Evolutionary conservation across 2,329 filamentous ascomycete species (phyloP).

Genomic region (Trichoderma atroviride): DNA sequence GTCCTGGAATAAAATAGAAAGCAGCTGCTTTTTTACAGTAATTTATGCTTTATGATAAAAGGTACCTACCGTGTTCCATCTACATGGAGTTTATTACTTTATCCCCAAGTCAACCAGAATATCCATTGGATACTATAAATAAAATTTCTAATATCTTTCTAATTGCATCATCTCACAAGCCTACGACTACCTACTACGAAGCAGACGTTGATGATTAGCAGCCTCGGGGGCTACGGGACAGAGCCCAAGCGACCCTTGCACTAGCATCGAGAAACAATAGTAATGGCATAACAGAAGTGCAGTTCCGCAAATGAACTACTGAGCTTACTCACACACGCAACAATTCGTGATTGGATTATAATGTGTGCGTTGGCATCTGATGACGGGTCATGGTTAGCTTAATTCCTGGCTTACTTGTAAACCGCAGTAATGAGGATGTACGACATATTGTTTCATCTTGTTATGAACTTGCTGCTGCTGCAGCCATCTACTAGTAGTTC

Average conservation of each 20-base stretch:
- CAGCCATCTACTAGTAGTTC: neutral
- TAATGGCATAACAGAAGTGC: too few relatives aligned
- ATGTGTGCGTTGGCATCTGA: too few relatives aligned
- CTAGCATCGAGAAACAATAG: too few relatives aligned
- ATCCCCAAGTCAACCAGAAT: neutral
- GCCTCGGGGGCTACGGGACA: too few relatives aligned
- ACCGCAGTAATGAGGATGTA: neutral
- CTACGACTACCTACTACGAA: too few relatives aligned
- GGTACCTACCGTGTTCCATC: conserved; percentile 11
- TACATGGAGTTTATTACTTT: neutral
- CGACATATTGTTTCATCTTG: neutral
- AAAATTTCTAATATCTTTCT: neutral
- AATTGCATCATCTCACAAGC: too few relatives aligned
- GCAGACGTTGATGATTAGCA: too few relatives aligned
- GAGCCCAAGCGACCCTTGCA: too few relatives aligned
- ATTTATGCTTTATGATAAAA: neutral
- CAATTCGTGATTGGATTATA: too few relatives aligned
- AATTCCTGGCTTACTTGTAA: neutral
- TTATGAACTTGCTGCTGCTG: neutral
- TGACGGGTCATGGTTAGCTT: neutral
- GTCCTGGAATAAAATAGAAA: too few relatives aligned
- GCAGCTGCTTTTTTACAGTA: neutral
- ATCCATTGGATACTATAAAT: conserved; percentile 14
- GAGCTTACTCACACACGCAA: too few relatives aligned
- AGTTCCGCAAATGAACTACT: too few relatives aligned